Percentiles rank a stretch among this genome's conserved stretches.
Conservation (phyloP, 139 green algal genomes). For the Tetraselmis chui region DNA sequence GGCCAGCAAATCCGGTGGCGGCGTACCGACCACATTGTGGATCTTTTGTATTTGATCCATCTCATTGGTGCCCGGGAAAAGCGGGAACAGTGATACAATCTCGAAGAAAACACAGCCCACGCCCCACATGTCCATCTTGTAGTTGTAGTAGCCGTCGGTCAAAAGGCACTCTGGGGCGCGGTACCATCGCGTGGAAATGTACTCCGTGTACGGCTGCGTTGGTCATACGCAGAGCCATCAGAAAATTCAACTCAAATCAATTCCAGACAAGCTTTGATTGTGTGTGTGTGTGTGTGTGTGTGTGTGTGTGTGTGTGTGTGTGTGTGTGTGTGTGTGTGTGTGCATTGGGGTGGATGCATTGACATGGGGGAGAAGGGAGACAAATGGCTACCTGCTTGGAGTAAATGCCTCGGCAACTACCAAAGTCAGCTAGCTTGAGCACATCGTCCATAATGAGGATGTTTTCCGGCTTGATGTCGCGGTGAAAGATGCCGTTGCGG, state of each 20-base stretch:
- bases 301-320: too few relatives aligned
- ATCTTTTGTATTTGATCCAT: slow-evolving; percentile 83
- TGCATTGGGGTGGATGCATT: too few relatives aligned
- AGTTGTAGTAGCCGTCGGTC: slow-evolving; percentile 83
- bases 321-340: too few relatives aligned
- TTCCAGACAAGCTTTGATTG: too few relatives aligned
- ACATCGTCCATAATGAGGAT: slow-evolving; percentile 82
- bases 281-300: too few relatives aligned
- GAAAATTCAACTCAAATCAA: too few relatives aligned
- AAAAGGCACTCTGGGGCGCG: slow-evolving; percentile 77
- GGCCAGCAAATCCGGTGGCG: slow-evolving; percentile 58
- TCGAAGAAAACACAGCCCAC: slow-evolving; percentile 87
- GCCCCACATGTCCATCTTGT: slow-evolving; percentile 90
- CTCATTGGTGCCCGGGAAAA: slow-evolving; percentile 76
- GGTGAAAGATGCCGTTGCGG: slow-evolving; percentile 77
- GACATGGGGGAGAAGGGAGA: too few relatives aligned
- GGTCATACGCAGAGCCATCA: too few relatives aligned
- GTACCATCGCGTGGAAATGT: slow-evolving; percentile 75
- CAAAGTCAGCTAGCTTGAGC: slow-evolving; percentile 81
- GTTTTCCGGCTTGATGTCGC: slow-evolving; percentile 87
- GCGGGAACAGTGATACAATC: slow-evolving; percentile 62
- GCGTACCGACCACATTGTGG: slow-evolving; percentile 72
- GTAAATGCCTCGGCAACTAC: slow-evolving; percentile 76
- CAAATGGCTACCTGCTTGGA: slow-evolving; percentile 47
- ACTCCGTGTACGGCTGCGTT: slow-evolving; percentile 86